A percentile compares a stretch with the other conserved stretches of the same genome.
phyloP scores from a whole-genome alignment of 2,329 filamentous ascomycete species.

The Exophiala sp. region DNA sequence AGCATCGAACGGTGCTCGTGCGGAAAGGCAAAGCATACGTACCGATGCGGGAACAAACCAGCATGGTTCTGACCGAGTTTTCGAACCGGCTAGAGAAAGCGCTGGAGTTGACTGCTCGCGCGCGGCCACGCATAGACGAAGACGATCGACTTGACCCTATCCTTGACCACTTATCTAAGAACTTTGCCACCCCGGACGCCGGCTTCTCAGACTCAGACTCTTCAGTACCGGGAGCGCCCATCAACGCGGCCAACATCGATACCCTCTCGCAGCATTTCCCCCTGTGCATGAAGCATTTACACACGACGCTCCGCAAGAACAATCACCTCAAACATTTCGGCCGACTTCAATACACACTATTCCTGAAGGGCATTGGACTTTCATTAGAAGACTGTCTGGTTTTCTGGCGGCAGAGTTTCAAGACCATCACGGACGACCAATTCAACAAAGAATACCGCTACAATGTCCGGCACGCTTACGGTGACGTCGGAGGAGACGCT shows the following conservation, averaged over 20 bases:
- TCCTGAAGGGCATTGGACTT: constrained; percentile 91
- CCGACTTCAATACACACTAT: constrained; percentile 88
- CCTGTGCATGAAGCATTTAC: constrained; percentile 88
- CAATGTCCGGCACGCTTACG: constrained; percentile 91
- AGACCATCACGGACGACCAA: constrained; percentile 79
- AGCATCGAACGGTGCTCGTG: constrained; percentile 69
- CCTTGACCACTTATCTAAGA: constrained; percentile 79
- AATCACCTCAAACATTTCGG: constrained; percentile 89
- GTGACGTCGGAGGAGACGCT: constrained; percentile 86
- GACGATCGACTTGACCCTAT: constrained; percentile 82
- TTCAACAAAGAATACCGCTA: constrained; percentile 98
- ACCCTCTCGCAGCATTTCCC: constrained; percentile 75
- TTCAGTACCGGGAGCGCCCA: constrained; percentile 62
- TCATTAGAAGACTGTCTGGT: constrained; percentile 83
- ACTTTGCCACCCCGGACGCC: constrained; percentile 86
- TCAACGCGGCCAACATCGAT: constrained; percentile 75
- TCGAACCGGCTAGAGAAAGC: constrained; percentile 70
- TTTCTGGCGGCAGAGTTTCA: constrained; percentile 87
- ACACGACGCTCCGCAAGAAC: constrained; percentile 77
- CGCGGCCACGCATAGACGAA: constrained; percentile 86
- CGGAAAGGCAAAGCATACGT: constrained; percentile 84
- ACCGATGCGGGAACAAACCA: constrained; percentile 76
- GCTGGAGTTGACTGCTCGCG: constrained; percentile 85
- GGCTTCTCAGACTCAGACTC: constrained; percentile 64
- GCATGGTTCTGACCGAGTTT: constrained; percentile 85